Percentiles rank a stretch among this genome's conserved stretches.
phyloP scores from a whole-genome alignment of 495 filamentous ascomycete species.

The Penicillium silybi region DNA sequence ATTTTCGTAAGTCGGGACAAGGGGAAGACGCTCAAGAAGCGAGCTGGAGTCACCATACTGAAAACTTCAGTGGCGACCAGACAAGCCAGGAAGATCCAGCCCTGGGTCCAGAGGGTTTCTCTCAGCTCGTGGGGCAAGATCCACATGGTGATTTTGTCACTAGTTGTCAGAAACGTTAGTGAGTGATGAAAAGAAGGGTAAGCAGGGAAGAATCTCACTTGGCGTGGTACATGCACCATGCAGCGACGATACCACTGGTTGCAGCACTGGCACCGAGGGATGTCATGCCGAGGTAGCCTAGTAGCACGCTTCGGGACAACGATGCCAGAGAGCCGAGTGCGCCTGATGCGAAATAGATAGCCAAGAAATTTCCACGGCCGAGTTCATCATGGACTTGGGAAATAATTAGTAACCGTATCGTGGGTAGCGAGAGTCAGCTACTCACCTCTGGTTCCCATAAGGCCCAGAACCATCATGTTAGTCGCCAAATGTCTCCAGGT shows the following conservation, averaged over 20 bases:
- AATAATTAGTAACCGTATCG: not conserved
- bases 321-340: slow-evolving; percentile 61
- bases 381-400: slow-evolving; percentile 74
- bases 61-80: slow-evolving; percentile 39
- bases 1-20: slow-evolving; percentile 33
- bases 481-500: slow-evolving; percentile 54
- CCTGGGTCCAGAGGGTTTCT: slow-evolving; percentile 30
- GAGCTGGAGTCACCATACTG: slow-evolving; percentile 26
- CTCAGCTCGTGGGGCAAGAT: slow-evolving; percentile 40
- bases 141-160: slow-evolving; percentile 40
- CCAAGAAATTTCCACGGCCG: slow-evolving; percentile 79
- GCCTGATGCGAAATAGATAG: slow-evolving; percentile 68
- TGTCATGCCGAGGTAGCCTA: slow-evolving; percentile 42
- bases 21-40: slow-evolving; percentile 19
- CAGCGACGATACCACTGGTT: slow-evolving; percentile 61
- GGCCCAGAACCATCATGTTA: slow-evolving; percentile 67
- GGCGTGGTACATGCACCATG: slow-evolving; percentile 64
- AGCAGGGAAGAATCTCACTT: slow-evolving; percentile 28
- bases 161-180: slow-evolving; percentile 14
- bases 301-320: slow-evolving; percentile 55
- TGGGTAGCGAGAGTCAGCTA: not conserved
- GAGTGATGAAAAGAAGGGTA: not conserved
- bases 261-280: slow-evolving; percentile 74
- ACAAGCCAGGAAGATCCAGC: slow-evolving; percentile 34
- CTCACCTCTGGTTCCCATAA: slow-evolving; percentile 54